phyloP scores from a whole-genome alignment of 768 basidiomycete genomes.

The Pisolithus marmoratus region DNA sequence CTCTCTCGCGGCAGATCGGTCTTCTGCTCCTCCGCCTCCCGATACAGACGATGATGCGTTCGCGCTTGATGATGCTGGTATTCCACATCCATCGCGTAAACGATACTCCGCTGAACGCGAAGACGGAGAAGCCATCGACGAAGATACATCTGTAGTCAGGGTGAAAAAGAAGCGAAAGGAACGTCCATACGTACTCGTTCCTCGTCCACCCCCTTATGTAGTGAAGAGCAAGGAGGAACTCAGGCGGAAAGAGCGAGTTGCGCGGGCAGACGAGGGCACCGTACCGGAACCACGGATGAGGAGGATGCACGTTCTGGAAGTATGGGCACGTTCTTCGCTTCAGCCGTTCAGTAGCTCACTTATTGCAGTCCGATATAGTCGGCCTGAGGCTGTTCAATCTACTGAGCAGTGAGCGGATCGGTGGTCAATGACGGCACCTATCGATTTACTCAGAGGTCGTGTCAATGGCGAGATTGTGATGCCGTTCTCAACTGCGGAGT shows the following conservation, averaged over 20 bases:
- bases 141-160: background rate
- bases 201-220: conserved; percentile 19
- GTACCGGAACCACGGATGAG: conserved; percentile 13
- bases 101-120: conserved; percentile 13
- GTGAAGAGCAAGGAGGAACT: conserved; percentile 12
- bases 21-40: conserved; percentile 9
- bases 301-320: conserved; percentile 22
- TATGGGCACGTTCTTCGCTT: conserved; percentile 23
- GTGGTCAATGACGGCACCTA: conserved; percentile 44
- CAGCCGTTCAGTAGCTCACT: conserved; percentile 21
- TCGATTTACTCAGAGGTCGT: conserved; percentile 41
- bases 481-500: conserved; percentile 48
- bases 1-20: conserved; percentile 20
- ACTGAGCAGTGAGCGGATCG: conserved; percentile 33
- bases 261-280: conserved; percentile 14
- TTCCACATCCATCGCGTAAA: conserved; percentile 13
- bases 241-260: conserved; percentile 8
- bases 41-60: conserved; percentile 16
- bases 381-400: conserved; percentile 34
- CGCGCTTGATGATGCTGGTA: conserved; percentile 2
- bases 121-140: conserved; percentile 5
- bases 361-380: conserved; percentile 35
- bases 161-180: conserved; percentile 21
- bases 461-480: conserved; percentile 58
- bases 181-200: conserved; percentile 25